These are phyloP conservation scores for Onygenales sp. DNA, from an alignment of 2,329 filamentous ascomycete genomes.

Conservation along the genomic window DNA sequence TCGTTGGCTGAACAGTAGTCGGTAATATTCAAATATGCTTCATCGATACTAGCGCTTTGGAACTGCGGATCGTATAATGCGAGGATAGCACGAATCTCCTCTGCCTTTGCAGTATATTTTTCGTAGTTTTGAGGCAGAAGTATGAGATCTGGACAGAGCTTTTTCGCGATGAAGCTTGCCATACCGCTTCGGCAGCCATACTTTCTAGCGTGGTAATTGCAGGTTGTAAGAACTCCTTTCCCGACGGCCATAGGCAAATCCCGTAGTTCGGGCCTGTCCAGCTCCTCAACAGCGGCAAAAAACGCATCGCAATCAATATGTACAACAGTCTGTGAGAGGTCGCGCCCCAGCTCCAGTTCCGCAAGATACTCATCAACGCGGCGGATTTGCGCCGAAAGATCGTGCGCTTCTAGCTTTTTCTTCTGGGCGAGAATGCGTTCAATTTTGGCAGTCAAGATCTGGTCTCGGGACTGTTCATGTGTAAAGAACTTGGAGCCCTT, in stretches of 20 bases:
- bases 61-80: constrained; percentile 83
- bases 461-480: constrained; percentile 76
- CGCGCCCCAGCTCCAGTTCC: constrained; percentile 67
- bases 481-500: constrained; percentile 96
- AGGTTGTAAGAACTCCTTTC: constrained; percentile 58
- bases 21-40: constrained; percentile 93
- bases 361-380: constrained; percentile 72
- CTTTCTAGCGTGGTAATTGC: constrained; percentile 82
- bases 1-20: constrained; percentile 64
- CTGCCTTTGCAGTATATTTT: constrained; percentile 85
- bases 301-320: constrained; percentile 98
- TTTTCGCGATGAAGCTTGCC: constrained; percentile 91
- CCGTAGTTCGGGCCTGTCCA: constrained; percentile 74
- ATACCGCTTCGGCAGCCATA: constrained; percentile 91
- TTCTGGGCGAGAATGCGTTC: constrained; percentile 68
- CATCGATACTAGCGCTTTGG: constrained; percentile 89
- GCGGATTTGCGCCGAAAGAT: constrained; percentile 63
- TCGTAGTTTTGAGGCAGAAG: constrained; percentile 76
- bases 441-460: constrained; percentile 76
- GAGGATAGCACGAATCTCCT: constrained; percentile 73
- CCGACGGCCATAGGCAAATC: constrained; percentile 88
- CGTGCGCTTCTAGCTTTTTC: constrained; percentile 61
- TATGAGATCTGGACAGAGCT: constrained; percentile 78
- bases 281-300: constrained; percentile 85
- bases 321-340: constrained; percentile 75